These are phyloP conservation scores for Priceomyces melissophilus DNA, from an alignment of 805 yeast species.

Conservation along the genomic window DNA sequence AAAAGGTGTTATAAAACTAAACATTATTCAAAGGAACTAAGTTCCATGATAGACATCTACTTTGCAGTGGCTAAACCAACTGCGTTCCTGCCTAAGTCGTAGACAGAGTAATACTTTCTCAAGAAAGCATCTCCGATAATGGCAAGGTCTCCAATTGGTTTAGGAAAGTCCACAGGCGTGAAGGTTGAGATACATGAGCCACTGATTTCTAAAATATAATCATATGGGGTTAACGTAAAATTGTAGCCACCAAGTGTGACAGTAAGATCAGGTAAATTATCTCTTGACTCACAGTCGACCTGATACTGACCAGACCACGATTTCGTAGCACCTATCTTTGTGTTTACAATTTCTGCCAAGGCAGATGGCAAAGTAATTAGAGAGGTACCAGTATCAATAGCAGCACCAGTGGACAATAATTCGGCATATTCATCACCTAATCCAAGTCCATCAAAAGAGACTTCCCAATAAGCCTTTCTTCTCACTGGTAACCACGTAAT, in stretches of 20 bases:
- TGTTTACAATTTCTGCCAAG: constrained; percentile 89
- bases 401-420: constrained; percentile 85
- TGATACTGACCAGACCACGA: constrained; percentile 97
- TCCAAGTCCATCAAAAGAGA: constrained; percentile 82
- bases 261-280: constrained; percentile 83
- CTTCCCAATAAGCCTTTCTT: constrained; percentile 99
- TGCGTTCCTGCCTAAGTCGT: constrained; percentile 85
- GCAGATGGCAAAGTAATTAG: constrained; percentile 92
- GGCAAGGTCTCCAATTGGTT: constrained; percentile 94
- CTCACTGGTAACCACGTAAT: constrained; percentile 96
- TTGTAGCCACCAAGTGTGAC: constrained; percentile 86
- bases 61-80: constrained; percentile 88
- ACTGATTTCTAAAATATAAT: constrained; percentile 89
- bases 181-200: constrained; percentile 96
- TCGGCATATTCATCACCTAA: constrained; percentile 90
- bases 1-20: neutral
- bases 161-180: constrained; percentile 97
- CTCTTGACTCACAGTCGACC: constrained; percentile 85
- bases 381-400: constrained; percentile 98
- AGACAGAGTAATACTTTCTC: constrained; percentile 90
- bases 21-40: neutral
- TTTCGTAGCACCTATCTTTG: constrained; percentile 96
- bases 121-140: constrained; percentile 97
- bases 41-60: constrained; percentile 7
- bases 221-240: constrained; percentile 85